Percentiles rank a stretch among this genome's conserved stretches.
Conservation (phyloP, 805 yeast species). For the Kodamaea kaohsiungensis region DNA sequence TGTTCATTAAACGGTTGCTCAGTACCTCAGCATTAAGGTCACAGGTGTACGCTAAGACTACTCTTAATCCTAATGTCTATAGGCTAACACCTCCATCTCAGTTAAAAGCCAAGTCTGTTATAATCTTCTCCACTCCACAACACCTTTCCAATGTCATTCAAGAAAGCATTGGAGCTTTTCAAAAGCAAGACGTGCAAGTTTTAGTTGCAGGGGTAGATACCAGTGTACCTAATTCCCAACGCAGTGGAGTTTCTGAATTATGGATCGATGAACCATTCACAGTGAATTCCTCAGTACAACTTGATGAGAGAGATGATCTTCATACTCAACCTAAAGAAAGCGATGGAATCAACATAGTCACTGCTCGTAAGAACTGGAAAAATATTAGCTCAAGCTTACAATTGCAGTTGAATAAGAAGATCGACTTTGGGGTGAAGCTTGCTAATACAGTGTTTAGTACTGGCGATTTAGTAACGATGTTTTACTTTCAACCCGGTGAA, state of each 20-base stretch:
- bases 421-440: slow-evolving; percentile 23
- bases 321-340: slow-evolving; percentile 26
- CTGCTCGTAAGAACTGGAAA: slow-evolving; percentile 42
- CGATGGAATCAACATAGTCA: slow-evolving; percentile 37
- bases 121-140: slow-evolving; percentile 39
- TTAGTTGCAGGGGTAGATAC: slow-evolving; percentile 44
- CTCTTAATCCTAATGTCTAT: slow-evolving; percentile 10
- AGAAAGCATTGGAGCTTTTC: slow-evolving; percentile 27
- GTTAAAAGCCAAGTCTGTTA: slow-evolving; percentile 28
- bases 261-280: slow-evolving; percentile 34
- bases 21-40: background rate
- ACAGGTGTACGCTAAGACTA: slow-evolving; percentile 7
- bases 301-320: slow-evolving; percentile 27
- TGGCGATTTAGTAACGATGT: slow-evolving; percentile 35
- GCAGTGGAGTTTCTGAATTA: slow-evolving; percentile 39
- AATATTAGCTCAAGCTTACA: slow-evolving; percentile 25
- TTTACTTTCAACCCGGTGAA: slow-evolving; percentile 19
- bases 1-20: background rate
- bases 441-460: slow-evolving; percentile 45
- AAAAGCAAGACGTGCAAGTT: slow-evolving; percentile 30
- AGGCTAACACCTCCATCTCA: slow-evolving; percentile 1
- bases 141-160: slow-evolving; percentile 32
- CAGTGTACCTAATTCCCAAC: slow-evolving; percentile 30
- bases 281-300: slow-evolving; percentile 19
- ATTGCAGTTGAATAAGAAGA: slow-evolving; percentile 16